Conservation (phyloP, 139 green algal species). For the Micromonas pusilla region DNA sequence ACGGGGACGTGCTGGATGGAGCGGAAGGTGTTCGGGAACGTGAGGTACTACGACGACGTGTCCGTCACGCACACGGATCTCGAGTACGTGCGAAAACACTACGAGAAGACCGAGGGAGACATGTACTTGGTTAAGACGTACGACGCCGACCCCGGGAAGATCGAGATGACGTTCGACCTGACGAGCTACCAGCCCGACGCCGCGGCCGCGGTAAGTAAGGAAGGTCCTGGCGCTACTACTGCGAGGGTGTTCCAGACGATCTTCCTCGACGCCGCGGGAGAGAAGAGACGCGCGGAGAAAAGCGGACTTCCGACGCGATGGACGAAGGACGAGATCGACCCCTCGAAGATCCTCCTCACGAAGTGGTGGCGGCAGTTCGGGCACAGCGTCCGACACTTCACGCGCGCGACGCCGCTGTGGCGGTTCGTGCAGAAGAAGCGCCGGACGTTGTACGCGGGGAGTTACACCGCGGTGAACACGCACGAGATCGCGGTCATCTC, state of each 20-base stretch:
- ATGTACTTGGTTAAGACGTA: conserved; percentile 72
- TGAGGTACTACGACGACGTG: conserved; percentile 60
- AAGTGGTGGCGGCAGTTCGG: conserved; percentile 61
- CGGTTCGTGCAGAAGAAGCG: conserved; percentile 29
- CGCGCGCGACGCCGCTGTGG: conserved; percentile 55
- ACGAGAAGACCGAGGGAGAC: conserved; percentile 49
- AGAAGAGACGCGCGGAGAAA: no score
- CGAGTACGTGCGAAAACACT: conserved; percentile 57
- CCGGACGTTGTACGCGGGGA: conserved; percentile 48
- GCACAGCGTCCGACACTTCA: conserved; percentile 62
- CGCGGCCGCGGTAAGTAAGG: neutral
- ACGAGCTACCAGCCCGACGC: conserved; percentile 55
- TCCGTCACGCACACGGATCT: conserved; percentile 59
- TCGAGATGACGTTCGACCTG: conserved; percentile 71
- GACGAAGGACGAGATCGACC: conserved; percentile 46
- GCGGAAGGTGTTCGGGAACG: conserved; percentile 45
- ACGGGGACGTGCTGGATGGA: conserved; percentile 45
- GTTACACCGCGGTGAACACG: conserved; percentile 60
- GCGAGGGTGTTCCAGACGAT: conserved; percentile 59
- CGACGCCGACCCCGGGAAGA: conserved; percentile 40
- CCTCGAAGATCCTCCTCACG: conserved; percentile 40
- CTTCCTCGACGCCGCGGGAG: conserved; percentile 47
- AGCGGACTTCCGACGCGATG: no score
- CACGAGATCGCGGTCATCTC: conserved; percentile 60
- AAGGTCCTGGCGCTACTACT: conserved; percentile 18